phyloP scores from a whole-genome alignment of 1,284 basidiomycete species.

The Gastroboletus turbinatus region DNA sequence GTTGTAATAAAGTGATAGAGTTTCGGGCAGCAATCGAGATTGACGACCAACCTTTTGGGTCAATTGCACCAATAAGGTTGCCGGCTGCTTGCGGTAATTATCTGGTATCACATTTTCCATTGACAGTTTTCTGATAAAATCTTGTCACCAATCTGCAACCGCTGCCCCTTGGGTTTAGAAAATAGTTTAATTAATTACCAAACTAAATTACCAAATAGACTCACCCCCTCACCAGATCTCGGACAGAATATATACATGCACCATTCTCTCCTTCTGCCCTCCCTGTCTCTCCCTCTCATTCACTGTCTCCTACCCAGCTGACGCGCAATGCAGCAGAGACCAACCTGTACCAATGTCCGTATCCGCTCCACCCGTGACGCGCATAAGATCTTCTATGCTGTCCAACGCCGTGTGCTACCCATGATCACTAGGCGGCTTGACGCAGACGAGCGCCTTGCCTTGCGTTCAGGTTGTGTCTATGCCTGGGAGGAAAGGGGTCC shows the following conservation, averaged over 20 bases:
- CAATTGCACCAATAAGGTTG: conserved; percentile 38
- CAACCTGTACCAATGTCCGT: conserved; percentile 68
- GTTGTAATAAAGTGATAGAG: conserved; percentile 44
- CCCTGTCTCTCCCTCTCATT: conserved; percentile 4
- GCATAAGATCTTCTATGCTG: conserved; percentile 76
- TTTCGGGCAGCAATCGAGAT: conserved; percentile 37
- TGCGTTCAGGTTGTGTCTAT: conserved; percentile 72
- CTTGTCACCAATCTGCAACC: conserved; percentile 13
- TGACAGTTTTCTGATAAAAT: conserved; percentile 27
- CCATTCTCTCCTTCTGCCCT: conserved; percentile 5
- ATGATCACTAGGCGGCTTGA: conserved; percentile 79
- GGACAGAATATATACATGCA: conserved; percentile 36
- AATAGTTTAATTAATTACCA: conserved; percentile 43
- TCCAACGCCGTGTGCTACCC: conserved; percentile 60
- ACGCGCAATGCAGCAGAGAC: conserved; percentile 55
- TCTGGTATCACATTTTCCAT: conserved; percentile 24
- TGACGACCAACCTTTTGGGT: conserved; percentile 41
- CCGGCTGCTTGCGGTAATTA: conserved; percentile 30
- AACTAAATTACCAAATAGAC: conserved; percentile 32
- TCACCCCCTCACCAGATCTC: conserved; percentile 32
- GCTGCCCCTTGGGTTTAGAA: conserved; percentile 25
- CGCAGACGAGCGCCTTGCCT: conserved; percentile 65
- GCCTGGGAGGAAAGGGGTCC: conserved; percentile 83
- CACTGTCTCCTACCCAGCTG: background rate
- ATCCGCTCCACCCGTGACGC: conserved; percentile 77